These are phyloP conservation scores for Tinospora cordifolia DNA, from an alignment of 164 flowering plant genomes.

Conservation along the genomic window DNA sequence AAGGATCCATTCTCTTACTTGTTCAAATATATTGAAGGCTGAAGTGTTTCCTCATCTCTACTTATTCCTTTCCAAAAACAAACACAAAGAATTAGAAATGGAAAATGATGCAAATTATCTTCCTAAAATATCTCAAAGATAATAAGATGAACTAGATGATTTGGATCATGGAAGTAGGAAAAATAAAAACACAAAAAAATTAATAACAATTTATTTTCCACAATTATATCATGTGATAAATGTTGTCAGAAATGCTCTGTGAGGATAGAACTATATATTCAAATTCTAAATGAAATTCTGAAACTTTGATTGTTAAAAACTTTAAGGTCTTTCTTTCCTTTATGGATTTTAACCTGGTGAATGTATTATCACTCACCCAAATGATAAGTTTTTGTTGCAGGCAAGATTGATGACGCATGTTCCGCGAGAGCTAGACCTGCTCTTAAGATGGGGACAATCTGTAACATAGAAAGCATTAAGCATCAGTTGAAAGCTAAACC, in stretches of 20 bases:
- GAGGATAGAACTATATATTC: too few relatives aligned
- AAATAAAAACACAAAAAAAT: too few relatives aligned
- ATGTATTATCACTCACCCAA: conserved; percentile 42
- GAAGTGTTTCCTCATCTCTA: conserved; percentile 89
- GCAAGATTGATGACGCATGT: conserved; percentile 82
- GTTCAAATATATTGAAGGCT: conserved; percentile 73
- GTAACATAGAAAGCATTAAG: conserved; percentile 19
- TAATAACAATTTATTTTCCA: too few relatives aligned
- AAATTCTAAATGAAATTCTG: not conserved
- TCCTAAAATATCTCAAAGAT: not conserved
- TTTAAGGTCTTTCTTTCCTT: not conserved
- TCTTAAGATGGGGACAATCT: conserved; percentile 91
- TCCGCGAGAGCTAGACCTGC: conserved; percentile 97
- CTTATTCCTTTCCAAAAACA: conserved; percentile 43
- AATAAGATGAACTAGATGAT: too few relatives aligned
- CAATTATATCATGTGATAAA: too few relatives aligned
- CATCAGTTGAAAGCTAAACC: conserved; percentile 10
- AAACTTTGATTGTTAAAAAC: not conserved
- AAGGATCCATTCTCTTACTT: conserved; percentile 46
- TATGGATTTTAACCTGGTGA: not conserved
- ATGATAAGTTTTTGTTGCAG: conserved; percentile 85
- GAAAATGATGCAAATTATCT: not conserved
- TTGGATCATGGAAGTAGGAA: too few relatives aligned
- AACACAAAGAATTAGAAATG: conserved; percentile 10
- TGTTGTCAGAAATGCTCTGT: too few relatives aligned